Base-by-base conservation (phyloP, 352 stramenopile species). In the Globisporangium carolinianum region DNA sequence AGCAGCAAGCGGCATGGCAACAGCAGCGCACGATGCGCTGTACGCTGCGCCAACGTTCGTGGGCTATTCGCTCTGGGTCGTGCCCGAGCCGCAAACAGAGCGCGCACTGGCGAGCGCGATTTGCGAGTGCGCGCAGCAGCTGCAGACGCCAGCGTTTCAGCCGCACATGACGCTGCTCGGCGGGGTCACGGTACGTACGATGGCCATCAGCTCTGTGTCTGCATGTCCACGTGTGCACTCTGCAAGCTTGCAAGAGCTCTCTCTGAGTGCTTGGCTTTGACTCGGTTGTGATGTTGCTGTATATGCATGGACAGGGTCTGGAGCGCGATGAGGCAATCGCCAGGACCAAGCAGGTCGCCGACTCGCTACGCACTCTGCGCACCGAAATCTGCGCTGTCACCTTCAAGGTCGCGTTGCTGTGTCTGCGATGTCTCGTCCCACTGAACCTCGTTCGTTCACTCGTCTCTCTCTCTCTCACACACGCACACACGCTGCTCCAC, bases 131-230 rank as follows among this genome's bases (percentile, higher is more conserved):
- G 74, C 79, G 5, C 18, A 51, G 24, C 61, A 57, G 9, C 74
- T 89, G 17, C 47, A 59, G 24, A 86, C 72, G 52, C 70, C 70
- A 36, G 37, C 63, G 39, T 89, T 86, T 56, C 32, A 63, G 12
- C 76, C 78, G 51, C 78, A 89, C 49, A 79, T 81, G 69, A 89
- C 78, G 53, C 67, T 89, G 6, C 55, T 89, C 5, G 77, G 73
- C 2, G 78, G 65, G 3, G 51, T 86, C 14, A 62, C 68, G 67
- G 78, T 84, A 42, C 14, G 55, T 55, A 8, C 8, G 24, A 32
- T 32, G 10, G 1, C 1, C 11, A n/a, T 45, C 2, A 2, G 14
- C 4, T 24, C 5, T 24, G 24, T 32, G 24, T 32, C 24, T 32
- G 24, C 2, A 32, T 32, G 24, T 32, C 24, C 24, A 32, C 24